Evolutionary conservation across 345 rosid species (phyloP).

Genomic region (Brassica incana): DNA sequence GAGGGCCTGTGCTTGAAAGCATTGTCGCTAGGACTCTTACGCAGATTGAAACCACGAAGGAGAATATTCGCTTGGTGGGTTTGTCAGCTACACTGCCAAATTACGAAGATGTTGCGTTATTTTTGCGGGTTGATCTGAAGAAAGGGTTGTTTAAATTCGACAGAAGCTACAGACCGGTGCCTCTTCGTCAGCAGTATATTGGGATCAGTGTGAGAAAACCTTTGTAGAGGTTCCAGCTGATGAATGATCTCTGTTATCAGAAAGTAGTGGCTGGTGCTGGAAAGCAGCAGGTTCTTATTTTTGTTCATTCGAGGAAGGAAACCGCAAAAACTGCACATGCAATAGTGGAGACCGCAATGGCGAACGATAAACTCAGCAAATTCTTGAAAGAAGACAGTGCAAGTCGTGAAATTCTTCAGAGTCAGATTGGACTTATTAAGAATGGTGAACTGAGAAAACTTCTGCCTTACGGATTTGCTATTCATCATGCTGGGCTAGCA

Average conservation of each 20-base stretch:
- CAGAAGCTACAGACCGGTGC: conserved; percentile 92
- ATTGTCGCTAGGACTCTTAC: conserved; percentile 95
- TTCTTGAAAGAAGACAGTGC: conserved; percentile 87
- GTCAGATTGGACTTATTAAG: conserved; percentile 71
- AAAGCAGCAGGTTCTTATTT: conserved; percentile 92
- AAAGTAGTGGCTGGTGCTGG: conserved; percentile 92
- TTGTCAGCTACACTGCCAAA: conserved; percentile 95
- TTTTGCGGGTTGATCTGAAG: conserved; percentile 69
- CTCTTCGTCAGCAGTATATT: conserved; percentile 86
- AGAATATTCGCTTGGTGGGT: conserved; percentile 92
- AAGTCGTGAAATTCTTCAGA: conserved; percentile 78
- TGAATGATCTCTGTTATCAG: conserved; percentile 93
- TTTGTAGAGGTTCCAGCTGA: conserved; percentile 90
- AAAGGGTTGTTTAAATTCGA: conserved; percentile 86
- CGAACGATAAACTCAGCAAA: conserved; percentile 76
- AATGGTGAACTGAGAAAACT: conserved; percentile 78
- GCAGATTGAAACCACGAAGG: conserved; percentile 89
- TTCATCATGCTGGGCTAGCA: conserved; percentile 95
- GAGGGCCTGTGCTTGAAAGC: conserved; percentile 99
- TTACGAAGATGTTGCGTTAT: conserved; percentile 89
- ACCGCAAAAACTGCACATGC: conserved; percentile 90
- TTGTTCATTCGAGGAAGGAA: conserved; percentile 97
- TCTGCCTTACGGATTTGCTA: conserved; percentile 90
- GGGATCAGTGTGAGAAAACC: conserved; percentile 93
- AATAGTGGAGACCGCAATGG: conserved; percentile 77